These are phyloP conservation scores for Claviceps purpurea DNA, from an alignment of 2,329 filamentous ascomycete species.

Conservation along the genomic window DNA sequence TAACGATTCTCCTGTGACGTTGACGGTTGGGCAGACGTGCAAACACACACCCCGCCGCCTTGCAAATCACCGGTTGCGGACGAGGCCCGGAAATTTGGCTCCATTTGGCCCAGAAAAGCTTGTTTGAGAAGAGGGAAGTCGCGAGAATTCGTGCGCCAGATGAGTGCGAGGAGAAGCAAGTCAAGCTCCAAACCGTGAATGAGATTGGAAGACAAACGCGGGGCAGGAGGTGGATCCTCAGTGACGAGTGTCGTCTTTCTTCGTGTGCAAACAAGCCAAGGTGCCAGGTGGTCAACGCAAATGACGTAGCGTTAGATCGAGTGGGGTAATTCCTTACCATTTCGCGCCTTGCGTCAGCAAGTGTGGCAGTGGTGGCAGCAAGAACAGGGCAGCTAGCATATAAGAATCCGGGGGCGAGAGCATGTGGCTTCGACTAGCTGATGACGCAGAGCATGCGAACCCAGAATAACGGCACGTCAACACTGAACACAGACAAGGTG, in stretches of 20 bases:
- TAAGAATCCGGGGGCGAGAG: too few relatives aligned
- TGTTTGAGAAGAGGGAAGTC: background rate
- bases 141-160: too few relatives aligned
- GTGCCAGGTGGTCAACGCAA: background rate
- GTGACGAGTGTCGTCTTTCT: too few relatives aligned
- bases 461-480: background rate
- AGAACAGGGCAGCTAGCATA: background rate
- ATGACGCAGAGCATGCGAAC: background rate
- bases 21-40: background rate
- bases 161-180: too few relatives aligned
- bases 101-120: background rate
- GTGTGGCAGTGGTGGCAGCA: background rate
- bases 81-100: conserved; percentile 1
- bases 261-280: too few relatives aligned
- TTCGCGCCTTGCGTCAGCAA: too few relatives aligned
- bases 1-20: conserved; percentile 5
- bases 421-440: background rate
- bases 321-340: too few relatives aligned
- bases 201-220: too few relatives aligned
- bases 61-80: background rate
- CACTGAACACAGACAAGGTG: background rate
- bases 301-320: background rate
- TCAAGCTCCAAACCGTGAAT: too few relatives aligned
- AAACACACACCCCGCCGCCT: background rate
- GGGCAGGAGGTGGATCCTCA: too few relatives aligned